Evolutionary conservation across 2,329 filamentous ascomycete species (phyloP).

Genomic region (Setomelanomma holmii): DNA sequence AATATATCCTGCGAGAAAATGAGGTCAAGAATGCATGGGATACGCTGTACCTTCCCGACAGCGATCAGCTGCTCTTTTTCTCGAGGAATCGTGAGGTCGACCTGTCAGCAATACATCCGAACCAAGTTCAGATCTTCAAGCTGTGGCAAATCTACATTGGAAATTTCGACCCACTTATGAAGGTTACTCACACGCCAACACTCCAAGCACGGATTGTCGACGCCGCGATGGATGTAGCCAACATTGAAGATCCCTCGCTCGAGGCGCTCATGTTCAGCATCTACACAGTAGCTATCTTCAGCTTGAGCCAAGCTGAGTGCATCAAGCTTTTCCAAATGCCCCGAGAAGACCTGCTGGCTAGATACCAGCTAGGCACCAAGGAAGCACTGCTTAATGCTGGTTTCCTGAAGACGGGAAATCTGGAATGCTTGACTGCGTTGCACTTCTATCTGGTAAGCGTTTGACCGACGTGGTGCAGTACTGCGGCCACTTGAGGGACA

Average conservation of each 20-base stretch:
- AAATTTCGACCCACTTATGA: slow-evolving; percentile 41
- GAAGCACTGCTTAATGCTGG: slow-evolving; percentile 67
- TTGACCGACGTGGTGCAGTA: too few relatives aligned
- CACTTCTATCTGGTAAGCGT: slow-evolving; percentile 64
- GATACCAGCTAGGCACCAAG: slow-evolving; percentile 67
- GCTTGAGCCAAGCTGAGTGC: slow-evolving; percentile 64
- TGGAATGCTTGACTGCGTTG: slow-evolving; percentile 60
- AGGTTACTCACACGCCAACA: slow-evolving; percentile 38
- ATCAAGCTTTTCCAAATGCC: slow-evolving; percentile 59
- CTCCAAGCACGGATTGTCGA: slow-evolving; percentile 65
- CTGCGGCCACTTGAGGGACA: too few relatives aligned
- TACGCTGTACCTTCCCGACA: slow-evolving; percentile 44
- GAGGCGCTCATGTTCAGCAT: slow-evolving; percentile 59
- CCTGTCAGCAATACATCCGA: slow-evolving; percentile 67
- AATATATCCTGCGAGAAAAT: slow-evolving; percentile 15
- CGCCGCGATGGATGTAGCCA: slow-evolving; percentile 62
- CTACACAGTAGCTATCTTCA: slow-evolving; percentile 49
- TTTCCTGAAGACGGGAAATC: slow-evolving; percentile 63
- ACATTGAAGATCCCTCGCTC: slow-evolving; percentile 61
- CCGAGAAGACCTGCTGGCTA: slow-evolving; percentile 60
- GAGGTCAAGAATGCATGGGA: slow-evolving; percentile 57
- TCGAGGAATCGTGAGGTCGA: slow-evolving; percentile 62
- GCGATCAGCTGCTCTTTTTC: slow-evolving; percentile 63
- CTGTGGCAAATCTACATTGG: slow-evolving; percentile 78
- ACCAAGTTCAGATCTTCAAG: slow-evolving; percentile 69